These are phyloP conservation scores for Naganishia vaughanmartiniae DNA, from an alignment of 768 basidiomycete genomes.

Conservation along the genomic window DNA sequence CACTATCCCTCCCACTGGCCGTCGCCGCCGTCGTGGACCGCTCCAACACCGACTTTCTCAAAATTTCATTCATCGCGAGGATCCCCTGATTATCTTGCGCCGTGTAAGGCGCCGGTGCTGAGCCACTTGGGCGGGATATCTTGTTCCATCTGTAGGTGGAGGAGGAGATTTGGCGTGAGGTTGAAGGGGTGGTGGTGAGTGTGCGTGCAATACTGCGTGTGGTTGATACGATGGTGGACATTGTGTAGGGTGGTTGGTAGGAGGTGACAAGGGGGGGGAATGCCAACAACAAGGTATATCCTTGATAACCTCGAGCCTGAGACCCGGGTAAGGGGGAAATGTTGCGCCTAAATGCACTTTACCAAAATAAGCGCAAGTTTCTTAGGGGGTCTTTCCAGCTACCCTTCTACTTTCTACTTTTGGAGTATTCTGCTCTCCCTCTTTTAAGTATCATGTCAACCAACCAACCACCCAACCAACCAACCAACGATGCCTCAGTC, in stretches of 20 bases:
- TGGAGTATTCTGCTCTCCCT: too few relatives aligned
- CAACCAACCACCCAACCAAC: too few relatives aligned
- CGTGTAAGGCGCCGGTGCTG: slow-evolving; percentile 3
- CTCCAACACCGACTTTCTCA: neutral
- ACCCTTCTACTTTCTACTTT: too few relatives aligned
- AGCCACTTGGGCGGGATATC: slow-evolving; percentile 16
- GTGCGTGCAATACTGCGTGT: neutral
- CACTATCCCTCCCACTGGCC: neutral
- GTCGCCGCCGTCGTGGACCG: too few relatives aligned
- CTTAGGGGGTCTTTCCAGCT: neutral
- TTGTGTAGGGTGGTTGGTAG: too few relatives aligned
- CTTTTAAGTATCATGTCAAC: too few relatives aligned
- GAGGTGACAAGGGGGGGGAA: neutral
- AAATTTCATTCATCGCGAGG: neutral
- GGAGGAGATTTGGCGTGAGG: neutral
- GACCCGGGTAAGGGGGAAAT: too few relatives aligned
- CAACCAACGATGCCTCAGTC: too few relatives aligned
- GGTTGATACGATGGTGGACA: neutral
- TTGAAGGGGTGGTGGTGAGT: neutral
- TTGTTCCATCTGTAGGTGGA: neutral
- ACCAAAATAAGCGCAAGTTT: too few relatives aligned
- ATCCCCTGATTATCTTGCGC: neutral
- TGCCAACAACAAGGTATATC: too few relatives aligned
- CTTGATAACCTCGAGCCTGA: too few relatives aligned
- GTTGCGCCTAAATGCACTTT: too few relatives aligned